Base-by-base conservation (phyloP, 169 alveolate genomes). In the Toxoplasma gondii region DNA sequence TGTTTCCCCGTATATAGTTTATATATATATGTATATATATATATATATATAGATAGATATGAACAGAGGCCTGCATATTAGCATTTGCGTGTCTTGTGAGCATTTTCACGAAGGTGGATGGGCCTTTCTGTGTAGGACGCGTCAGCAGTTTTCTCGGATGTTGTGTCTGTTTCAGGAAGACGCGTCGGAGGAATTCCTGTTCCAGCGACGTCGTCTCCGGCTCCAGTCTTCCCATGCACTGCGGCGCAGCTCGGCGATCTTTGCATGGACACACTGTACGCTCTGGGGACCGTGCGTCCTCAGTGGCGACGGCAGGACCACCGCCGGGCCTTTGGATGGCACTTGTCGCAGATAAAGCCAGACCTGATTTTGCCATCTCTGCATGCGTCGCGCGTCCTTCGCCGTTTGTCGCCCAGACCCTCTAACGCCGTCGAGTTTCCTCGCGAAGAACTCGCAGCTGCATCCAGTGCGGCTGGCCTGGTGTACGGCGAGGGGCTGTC, bases 271-370 rank as follows among this genome's bases (percentile, higher is more conserved):
- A 38, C 86, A 67, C 64, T 91, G 44, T 22, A n/a, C 24, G 91
- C 94, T 2, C 45, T 91, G 69, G 94, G 91, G 86, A 53, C 88
- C 1, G 88, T 91, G 84, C 53, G 94, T 39, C 94, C 94, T 10
- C 86, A 78, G 44, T 91, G 94, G 94, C 36, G 94, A 16, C 38
- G 91, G 22, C 90, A 45, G 43, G 64, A 83, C 38, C 67, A 43
- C 54, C 38, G 94, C 1, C 49, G n/a, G 39, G 49, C 94, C 27
- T 91, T 70, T 31, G 88, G 78, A 45, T 44, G 84, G 90, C 94
- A 91, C 45, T 69, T 91, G 10, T 36, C 91, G 53, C 94, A 69
- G 0, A 29, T 91, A 10, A 45, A 44, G 45, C 90, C 94, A 7
- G 74, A 67, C 19, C 67, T 81, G 90, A 78, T 91, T 29, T 58